Conservation (phyloP, 495 filamentous ascomycete genomes). For the Aspergillus cristatus region DNA sequence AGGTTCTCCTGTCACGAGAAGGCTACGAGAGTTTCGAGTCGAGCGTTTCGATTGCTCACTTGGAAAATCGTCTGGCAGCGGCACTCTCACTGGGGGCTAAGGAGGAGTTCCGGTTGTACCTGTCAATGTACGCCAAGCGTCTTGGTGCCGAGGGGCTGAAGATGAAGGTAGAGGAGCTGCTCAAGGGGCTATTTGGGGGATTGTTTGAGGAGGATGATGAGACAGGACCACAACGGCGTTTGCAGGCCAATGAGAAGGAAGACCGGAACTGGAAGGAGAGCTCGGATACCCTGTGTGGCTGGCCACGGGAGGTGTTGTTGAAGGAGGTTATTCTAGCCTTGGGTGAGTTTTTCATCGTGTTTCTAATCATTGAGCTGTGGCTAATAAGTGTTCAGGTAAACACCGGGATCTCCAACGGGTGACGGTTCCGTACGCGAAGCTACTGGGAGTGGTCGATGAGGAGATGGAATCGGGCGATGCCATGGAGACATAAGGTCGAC, state of each 20-base stretch:
- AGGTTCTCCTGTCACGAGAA: constrained; percentile 71
- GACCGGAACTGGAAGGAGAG: constrained; percentile 45
- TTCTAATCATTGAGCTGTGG: constrained; percentile 1
- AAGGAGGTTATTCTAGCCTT: constrained; percentile 86
- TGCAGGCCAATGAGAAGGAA: constrained; percentile 52
- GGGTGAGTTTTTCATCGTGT: constrained; percentile 50
- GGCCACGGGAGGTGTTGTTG: constrained; percentile 74
- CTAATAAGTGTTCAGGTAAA: constrained; percentile 58
- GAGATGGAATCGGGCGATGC: constrained; percentile 40
- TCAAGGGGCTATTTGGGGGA: constrained; percentile 70
- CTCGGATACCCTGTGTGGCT: constrained; percentile 63
- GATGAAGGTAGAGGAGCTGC: constrained; percentile 83
- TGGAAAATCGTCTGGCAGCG: constrained; percentile 90
- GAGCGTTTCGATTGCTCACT: constrained; percentile 82
- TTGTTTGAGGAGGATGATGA: constrained; percentile 46
- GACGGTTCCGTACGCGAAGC: constrained; percentile 79
- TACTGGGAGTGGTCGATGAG: constrained; percentile 52
- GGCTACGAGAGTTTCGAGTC: constrained; percentile 90
- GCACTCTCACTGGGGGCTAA: constrained; percentile 74
- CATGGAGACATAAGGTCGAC: constrained; percentile 37
- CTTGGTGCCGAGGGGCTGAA: constrained; percentile 82
- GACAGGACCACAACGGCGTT: constrained; percentile 25
- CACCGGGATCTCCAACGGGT: constrained; percentile 84
- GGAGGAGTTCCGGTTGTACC: constrained; percentile 83
- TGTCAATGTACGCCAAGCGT: constrained; percentile 94